Conservation (phyloP, 257 asterid genomes). For the Mitragyna speciosa region DNA sequence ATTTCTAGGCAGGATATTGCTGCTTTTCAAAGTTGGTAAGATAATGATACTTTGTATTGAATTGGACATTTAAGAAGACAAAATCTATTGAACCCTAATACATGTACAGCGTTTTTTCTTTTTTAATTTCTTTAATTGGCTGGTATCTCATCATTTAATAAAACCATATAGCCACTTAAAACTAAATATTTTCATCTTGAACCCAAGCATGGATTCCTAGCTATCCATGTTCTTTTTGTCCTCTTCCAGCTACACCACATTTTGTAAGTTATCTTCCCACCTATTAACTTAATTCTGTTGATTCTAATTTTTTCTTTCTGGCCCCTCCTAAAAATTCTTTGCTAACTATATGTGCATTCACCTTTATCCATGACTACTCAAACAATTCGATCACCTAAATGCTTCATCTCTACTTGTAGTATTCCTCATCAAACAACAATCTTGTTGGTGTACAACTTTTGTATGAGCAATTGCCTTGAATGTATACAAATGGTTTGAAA, state of each 20-base stretch:
- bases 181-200: not conserved
- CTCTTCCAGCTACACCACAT: not conserved
- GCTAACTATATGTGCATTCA: constrained; percentile 1
- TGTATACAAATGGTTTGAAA: not conserved
- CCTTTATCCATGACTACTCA: not conserved
- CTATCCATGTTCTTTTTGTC: not conserved
- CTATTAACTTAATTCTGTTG: not conserved
- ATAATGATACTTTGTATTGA: not conserved
- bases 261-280: not conserved
- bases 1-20: not conserved
- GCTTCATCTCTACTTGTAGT: not conserved
- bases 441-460: not conserved
- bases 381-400: not conserved
- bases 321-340: not conserved
- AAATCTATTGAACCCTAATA: not conserved
- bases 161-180: not conserved
- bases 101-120: not conserved
- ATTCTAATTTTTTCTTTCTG: not conserved
- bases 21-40: not conserved
- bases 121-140: not conserved
- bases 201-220: not conserved
- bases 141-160: not conserved
- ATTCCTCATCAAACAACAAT: not conserved
- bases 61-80: not conserved
- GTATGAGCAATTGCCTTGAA: constrained; percentile 7